phyloP scores from a whole-genome alignment of 495 filamentous ascomycete genomes.

The Lepraria neglecta region DNA sequence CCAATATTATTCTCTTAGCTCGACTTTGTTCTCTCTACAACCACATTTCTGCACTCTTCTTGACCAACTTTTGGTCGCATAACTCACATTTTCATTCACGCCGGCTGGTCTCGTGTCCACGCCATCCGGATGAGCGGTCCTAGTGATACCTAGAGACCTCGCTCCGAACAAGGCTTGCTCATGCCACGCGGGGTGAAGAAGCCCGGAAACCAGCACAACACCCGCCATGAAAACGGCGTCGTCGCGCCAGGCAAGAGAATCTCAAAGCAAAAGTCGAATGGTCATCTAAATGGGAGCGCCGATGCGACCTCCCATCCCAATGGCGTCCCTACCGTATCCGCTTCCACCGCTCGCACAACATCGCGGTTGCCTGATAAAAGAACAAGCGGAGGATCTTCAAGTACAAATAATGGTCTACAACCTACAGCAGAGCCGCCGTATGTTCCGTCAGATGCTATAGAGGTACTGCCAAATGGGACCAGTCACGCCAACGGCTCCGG shows the following conservation, averaged over 20 bases:
- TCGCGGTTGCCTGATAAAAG: conserved; percentile 34
- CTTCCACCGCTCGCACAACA: conserved; percentile 37
- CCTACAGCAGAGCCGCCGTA: conserved; percentile 1
- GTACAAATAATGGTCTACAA: neutral
- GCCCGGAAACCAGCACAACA: conserved; percentile 63
- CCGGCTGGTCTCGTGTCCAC: conserved; percentile 8
- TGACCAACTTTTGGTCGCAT: neutral
- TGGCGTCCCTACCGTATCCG: conserved; percentile 37
- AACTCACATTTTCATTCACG: neutral
- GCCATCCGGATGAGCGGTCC: conserved; percentile 6
- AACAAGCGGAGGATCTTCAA: conserved; percentile 20
- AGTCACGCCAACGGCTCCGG: conserved; percentile 31
- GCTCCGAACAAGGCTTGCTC: conserved; percentile 17
- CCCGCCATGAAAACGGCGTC: conserved; percentile 80
- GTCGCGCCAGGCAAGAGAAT: conserved; percentile 80
- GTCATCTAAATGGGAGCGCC: conserved; percentile 51
- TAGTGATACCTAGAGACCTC: conserved; percentile 3
- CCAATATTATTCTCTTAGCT: conserved; percentile 12
- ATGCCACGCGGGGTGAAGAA: conserved; percentile 50
- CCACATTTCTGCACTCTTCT: neutral
- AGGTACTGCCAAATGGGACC: conserved; percentile 22
- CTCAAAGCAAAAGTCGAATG: conserved; percentile 58
- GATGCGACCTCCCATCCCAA: conserved; percentile 46
- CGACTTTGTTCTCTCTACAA: neutral
- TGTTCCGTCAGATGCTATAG: conserved; percentile 14